Base-by-base conservation (phyloP, 75 land plant genomes). In the Ceratopteris richardii region DNA sequence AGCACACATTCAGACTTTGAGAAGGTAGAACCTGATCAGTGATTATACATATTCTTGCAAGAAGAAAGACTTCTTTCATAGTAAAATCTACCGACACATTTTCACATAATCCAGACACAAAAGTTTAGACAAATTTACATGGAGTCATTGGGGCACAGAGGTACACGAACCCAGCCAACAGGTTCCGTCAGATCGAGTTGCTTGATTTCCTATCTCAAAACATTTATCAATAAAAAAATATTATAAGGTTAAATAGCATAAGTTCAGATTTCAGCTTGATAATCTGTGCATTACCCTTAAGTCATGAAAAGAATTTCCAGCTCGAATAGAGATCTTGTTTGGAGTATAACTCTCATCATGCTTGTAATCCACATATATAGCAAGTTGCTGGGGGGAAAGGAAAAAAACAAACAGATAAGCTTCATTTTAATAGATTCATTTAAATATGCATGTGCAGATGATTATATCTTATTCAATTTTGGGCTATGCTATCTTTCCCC, bases 341-440 rank as follows among this genome's bases (percentile, higher is more conserved):
- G 99, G 99, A 0, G 99, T 95, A 66, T 95, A 95, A 64, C 99
- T 95, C 73, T 95, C 99, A 64, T 95, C 99, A 13, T 84, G 82
- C 81, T 90, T 95, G 76, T 73, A 95, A 74, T 93, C 90, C 46
- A 93, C 95, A 74, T 85, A 88, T 0, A 92, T 24, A 2, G 79
- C 97, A 47, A 92, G 73, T 52, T 80, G 75, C 88, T 87, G 59
- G 52, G 57, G 40, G 24, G 65, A 14, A 75, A 51, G n/a, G n/a
- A n/a, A n/a, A n/a, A n/a, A n/a, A n/a, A n/a, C n/a, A n/a, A n/a
- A n/a, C n/a, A n/a, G n/a, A n/a, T n/a, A n/a, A n/a, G n/a, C n/a
- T n/a, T n/a, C n/a, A n/a, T n/a, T n/a, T n/a, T n/a, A n/a, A n/a
- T n/a, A n/a, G n/a, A n/a, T n/a, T n/a, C n/a, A n/a, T n/a, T n/a